Base-by-base conservation (phyloP, 2,329 filamentous ascomycete genomes). In the Dryadomyces quercivorus region DNA sequence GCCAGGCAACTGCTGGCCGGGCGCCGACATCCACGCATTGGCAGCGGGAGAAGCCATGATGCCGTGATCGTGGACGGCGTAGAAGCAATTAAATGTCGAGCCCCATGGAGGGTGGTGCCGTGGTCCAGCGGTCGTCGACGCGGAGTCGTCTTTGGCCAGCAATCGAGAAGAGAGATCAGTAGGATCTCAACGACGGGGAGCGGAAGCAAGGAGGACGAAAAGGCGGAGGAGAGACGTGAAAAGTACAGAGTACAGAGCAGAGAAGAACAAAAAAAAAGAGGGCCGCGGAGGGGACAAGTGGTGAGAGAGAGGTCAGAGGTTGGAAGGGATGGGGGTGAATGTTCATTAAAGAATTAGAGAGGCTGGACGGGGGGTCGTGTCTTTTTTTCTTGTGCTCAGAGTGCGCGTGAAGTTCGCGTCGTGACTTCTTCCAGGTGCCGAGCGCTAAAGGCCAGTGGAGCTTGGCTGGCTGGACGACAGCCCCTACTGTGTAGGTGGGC, bases 381-480 rank as follows among this genome's bases (percentile, higher is more conserved):
- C 51, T 43, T 26, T 26, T 40, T 47, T 47, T 31, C 20, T 40
- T 43, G 18, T n/a, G 10, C 13, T 43, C 47, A 50, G 42, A 38
- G 26, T 47, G 57, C 59, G 59, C 57, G 59, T 55, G 53, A 51
- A 42, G 55, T 53, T 58, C 59, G 59, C 59, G 59, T 60, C 59
- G 52, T 49, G 53, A n/a, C n/a, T n/a, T 38, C 43, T 51, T 4
- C 15, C 20, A 42, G 21, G 50, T 16, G 22, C 21, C 55, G 53
- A 51, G 57, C 59, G 59, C 59, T 60, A 60, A 59, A 34, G 40
- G 47, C 15, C 44, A 50, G 55, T 56, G 56, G 54, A 50, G 26
- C 47, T n/a, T 34, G 3, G 15, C 50, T 51, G 36, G 26, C 21
- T 26, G 18, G 53, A 42, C 42, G 46, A 31, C 21, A 45, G 42